Base-by-base conservation (phyloP, 1,284 basidiomycete genomes). In the Irpex rosettiformis region DNA sequence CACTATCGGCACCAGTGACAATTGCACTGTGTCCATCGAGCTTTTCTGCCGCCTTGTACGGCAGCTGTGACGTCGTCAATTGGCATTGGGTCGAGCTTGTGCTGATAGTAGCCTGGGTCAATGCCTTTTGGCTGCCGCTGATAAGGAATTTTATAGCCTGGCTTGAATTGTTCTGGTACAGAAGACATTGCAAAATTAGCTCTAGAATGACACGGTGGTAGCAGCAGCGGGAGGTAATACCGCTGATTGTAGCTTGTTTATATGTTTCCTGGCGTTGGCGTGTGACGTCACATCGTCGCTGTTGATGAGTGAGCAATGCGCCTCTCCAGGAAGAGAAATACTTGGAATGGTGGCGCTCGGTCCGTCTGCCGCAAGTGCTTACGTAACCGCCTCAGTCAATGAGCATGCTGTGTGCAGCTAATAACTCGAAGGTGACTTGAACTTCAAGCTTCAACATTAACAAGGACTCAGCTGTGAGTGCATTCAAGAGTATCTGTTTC, bases 1-100 rank as follows among this genome's bases (percentile, higher is more conserved):
- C 80, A 43, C 74, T 76, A 66, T 83, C 81, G 22, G 75, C 81
- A 18, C 81, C 79, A 4, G 79, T 81, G 59, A 82, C 73, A 62
- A 82, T 68, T 11, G 76, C 79, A n/a, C 67, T 72, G 61, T 76
- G 75, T 29, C 79, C 79, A 58, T 78, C 69, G 21, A 82, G 76
- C 66, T 81, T 80, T 54, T 70, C 70, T 10, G 72, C 63, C 8
- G 73, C 61, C 64, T 74, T 75, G 70, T 77, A 77, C 0, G 67
- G 72, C 79, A 3, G 78, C 75, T 29, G 78, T 75, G 45, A 80
- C 65, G 59, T 82, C 78, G 69, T 81, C 75, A 47, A 83, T 62
- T 4, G 80, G 80, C 37, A 70, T 67, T 4, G 78, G 78, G 47
- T 77, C 66, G 53, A 75, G 69, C 49, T 70, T 67, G 55, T 37